Conservation (phyloP, 495 filamentous ascomycete species). For the Baudoinia panamericana region DNA sequence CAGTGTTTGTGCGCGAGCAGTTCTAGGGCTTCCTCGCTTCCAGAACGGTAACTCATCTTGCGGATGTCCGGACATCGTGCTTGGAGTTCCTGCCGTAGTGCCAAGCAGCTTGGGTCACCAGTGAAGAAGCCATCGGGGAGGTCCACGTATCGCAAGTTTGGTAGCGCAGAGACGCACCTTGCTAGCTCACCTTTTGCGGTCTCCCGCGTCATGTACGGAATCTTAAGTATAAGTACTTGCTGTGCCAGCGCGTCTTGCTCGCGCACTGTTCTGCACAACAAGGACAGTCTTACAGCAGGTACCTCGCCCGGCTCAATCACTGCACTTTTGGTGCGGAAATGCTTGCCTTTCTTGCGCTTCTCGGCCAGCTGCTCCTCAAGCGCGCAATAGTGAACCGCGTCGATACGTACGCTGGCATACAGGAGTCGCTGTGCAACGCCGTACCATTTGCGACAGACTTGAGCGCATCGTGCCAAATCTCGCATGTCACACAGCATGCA, state of each 20-base stretch:
- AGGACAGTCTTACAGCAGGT: conserved; percentile 55
- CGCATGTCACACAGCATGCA: conserved; percentile 95
- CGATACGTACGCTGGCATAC: conserved; percentile 86
- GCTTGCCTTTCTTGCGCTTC: conserved; percentile 36
- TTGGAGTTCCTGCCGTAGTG: conserved; percentile 71
- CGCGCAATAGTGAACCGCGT: conserved; percentile 88
- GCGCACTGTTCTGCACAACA: conserved; percentile 69
- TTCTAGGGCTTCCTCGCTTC: conserved; percentile 66
- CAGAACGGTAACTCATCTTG: conserved; percentile 72
- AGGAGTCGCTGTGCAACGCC: conserved; percentile 40
- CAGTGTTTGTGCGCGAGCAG: conserved; percentile 54
- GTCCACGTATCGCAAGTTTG: conserved; percentile 79
- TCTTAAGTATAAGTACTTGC: conserved; percentile 65
- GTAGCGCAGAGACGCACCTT: conserved; percentile 69
- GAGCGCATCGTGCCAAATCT: conserved; percentile 68
- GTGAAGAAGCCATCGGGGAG: conserved; percentile 75
- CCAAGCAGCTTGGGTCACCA: conserved; percentile 60
- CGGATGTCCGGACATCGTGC: conserved; percentile 68
- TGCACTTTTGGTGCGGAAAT: conserved; percentile 51
- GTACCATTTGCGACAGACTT: conserved; percentile 64
- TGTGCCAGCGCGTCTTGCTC: conserved; percentile 53
- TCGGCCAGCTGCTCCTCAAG: conserved; percentile 67
- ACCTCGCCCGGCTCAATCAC: conserved; percentile 71
- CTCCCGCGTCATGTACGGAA: conserved; percentile 94
- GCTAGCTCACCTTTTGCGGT: conserved; percentile 73